Evolutionary conservation across 495 filamentous ascomycete species (phyloP).

Genomic region (Lichenothelia convexa): DNA sequence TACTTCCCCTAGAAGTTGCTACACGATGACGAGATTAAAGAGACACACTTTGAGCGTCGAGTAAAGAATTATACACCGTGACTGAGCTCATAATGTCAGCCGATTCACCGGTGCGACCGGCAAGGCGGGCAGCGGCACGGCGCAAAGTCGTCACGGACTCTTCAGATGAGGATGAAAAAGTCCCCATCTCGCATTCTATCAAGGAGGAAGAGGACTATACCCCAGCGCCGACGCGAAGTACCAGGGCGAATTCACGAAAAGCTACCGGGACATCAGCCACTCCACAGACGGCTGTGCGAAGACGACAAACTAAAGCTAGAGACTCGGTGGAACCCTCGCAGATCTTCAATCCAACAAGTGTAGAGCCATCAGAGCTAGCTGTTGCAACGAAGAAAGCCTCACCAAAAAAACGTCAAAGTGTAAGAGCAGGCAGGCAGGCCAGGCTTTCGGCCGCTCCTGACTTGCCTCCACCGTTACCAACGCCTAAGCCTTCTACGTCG

Average conservation of each 20-base stretch:
- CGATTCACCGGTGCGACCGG: constrained; percentile 50
- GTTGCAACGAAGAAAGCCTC: constrained; percentile 46
- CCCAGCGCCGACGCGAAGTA: constrained; percentile 39
- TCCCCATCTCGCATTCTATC: constrained; percentile 28
- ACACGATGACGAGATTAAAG: too few species aligned
- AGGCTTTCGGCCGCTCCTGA: constrained; percentile 14
- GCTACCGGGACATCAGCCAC: constrained; percentile 34
- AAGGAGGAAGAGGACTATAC: constrained; percentile 61
- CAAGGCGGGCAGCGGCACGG: constrained; percentile 53
- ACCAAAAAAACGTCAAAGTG: constrained; percentile 52
- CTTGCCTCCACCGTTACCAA: constrained; percentile 31
- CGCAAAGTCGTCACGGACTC: constrained; percentile 58
- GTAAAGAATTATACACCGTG: too few species aligned
- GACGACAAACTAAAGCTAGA: constrained; percentile 18
- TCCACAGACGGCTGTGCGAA: constrained; percentile 15
- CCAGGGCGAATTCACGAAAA: constrained; percentile 35
- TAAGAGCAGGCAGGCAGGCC: constrained; percentile 36
- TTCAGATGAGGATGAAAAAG: constrained; percentile 44
- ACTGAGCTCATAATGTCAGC: constrained; percentile 37
- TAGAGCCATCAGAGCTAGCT: constrained; percentile 33
- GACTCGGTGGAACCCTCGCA: constrained; percentile 41
- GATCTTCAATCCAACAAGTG: constrained; percentile 38
- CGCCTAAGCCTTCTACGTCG: constrained; percentile 24
- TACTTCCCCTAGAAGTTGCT: too few species aligned
- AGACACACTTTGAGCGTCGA: too few species aligned